These are phyloP conservation scores for Cladosporium sp. DNA, from an alignment of 2,329 filamentous ascomycete genomes.

Conservation along the genomic window DNA sequence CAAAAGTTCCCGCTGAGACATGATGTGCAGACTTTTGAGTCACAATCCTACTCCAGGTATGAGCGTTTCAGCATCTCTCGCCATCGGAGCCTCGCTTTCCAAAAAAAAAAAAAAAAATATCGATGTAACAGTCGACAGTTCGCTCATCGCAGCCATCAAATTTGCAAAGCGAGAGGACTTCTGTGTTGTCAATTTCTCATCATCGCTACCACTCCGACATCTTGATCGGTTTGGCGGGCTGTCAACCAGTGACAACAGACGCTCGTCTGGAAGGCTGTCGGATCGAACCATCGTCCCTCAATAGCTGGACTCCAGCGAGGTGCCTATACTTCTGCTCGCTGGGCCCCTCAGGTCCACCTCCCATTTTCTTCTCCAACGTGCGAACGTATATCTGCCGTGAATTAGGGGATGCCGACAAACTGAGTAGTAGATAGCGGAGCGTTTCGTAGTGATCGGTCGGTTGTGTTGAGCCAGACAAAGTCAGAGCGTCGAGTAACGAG, in stretches of 20 bases:
- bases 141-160: too few relatives aligned
- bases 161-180: too few relatives aligned
- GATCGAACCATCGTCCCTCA: constrained; percentile 13
- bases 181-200: too few relatives aligned
- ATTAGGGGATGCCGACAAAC: constrained; percentile 15
- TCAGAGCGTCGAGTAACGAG: constrained; percentile 16
- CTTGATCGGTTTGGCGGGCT: too few relatives aligned
- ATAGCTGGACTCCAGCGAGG: constrained; percentile 14
- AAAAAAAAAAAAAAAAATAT: too few relatives aligned
- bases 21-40: too few relatives aligned
- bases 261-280: constrained; percentile 10
- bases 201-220: too few relatives aligned
- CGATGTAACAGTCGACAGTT: too few relatives aligned
- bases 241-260: neutral
- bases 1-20: too few relatives aligned
- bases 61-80: too few relatives aligned
- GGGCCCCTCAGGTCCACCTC: constrained; percentile 4
- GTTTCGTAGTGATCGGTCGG: constrained; percentile 15
- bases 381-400: constrained; percentile 18
- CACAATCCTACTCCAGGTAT: too few relatives aligned
- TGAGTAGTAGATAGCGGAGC: constrained; percentile 14
- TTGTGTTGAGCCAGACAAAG: constrained; percentile 9
- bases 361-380: constrained; percentile 19
- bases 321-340: constrained; percentile 14
- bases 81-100: too few relatives aligned